Evolutionary conservation across 2,329 filamentous ascomycete genomes (phyloP).

Genomic region (Triangularia verruculosa): DNA sequence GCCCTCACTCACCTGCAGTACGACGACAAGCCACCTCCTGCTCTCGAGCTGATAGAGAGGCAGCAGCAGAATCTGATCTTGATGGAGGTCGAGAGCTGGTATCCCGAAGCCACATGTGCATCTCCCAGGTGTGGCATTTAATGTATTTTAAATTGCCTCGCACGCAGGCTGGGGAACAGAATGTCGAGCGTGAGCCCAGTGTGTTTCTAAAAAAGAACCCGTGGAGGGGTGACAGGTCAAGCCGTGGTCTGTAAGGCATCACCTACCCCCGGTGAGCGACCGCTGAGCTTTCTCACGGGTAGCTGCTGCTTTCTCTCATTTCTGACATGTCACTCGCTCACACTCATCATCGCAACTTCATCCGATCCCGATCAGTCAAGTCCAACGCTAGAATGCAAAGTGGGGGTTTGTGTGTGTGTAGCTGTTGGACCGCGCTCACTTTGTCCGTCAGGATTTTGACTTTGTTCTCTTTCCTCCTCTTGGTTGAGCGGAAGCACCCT

Average conservation of each 20-base stretch:
- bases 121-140: constrained; percentile 22
- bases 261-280: background rate
- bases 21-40: background rate
- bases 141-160: constrained; percentile 27
- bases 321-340: background rate
- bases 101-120: constrained; percentile 25
- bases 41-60: constrained; percentile 5
- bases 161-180: constrained; percentile 15
- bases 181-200: constrained; percentile 7
- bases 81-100: constrained; percentile 22
- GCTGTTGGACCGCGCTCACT: background rate
- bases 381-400: background rate
- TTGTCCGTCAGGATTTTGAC: constrained; percentile 26
- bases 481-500: constrained; percentile 8
- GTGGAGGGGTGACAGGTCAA: background rate
- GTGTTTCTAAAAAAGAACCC: constrained; percentile 28
- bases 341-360: background rate
- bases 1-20: background rate
- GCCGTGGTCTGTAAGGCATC: background rate
- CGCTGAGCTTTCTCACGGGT: background rate
- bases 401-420: background rate
- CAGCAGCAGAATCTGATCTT: constrained; percentile 22
- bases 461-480: constrained; percentile 20
- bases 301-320: background rate
- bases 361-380: background rate